Percentiles rank a stretch among this genome's conserved stretches.
Evolutionary conservation across 306 rosid species (phyloP).

Genomic region (Vigna angularis): DNA sequence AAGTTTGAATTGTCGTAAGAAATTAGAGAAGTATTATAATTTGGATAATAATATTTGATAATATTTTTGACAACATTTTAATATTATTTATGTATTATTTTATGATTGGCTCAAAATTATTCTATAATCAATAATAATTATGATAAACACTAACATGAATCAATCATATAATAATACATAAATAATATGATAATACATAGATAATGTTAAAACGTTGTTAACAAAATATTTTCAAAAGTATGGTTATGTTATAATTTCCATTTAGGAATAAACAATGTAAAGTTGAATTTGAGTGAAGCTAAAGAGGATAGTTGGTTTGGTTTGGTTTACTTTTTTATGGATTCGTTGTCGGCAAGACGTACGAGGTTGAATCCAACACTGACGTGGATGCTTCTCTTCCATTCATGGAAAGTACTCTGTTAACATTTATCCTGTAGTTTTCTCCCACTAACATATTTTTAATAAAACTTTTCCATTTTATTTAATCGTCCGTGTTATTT

Average conservation of each 20-base stretch:
- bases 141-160: no score
- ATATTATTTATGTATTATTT: no score
- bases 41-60: neutral
- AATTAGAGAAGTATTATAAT: neutral
- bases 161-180: no score
- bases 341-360: slow-evolving; percentile 62
- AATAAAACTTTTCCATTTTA: neutral
- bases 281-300: neutral
- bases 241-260: neutral
- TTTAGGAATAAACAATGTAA: neutral
- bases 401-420: slow-evolving; percentile 49
- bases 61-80: no score
- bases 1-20: neutral
- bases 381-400: slow-evolving; percentile 86
- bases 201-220: no score
- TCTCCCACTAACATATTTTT: slow-evolving; percentile 39
- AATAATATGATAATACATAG: no score
- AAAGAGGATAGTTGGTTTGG: slow-evolving; percentile 28
- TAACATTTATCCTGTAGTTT: slow-evolving; percentile 39
- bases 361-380: slow-evolving; percentile 71
- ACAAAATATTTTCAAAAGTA: no score
- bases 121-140: no score
- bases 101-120: no score
- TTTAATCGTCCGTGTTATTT: no score
- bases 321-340: slow-evolving; percentile 11